phyloP scores from a whole-genome alignment of 495 filamentous ascomycete species.

The Xylaria castorea region DNA sequence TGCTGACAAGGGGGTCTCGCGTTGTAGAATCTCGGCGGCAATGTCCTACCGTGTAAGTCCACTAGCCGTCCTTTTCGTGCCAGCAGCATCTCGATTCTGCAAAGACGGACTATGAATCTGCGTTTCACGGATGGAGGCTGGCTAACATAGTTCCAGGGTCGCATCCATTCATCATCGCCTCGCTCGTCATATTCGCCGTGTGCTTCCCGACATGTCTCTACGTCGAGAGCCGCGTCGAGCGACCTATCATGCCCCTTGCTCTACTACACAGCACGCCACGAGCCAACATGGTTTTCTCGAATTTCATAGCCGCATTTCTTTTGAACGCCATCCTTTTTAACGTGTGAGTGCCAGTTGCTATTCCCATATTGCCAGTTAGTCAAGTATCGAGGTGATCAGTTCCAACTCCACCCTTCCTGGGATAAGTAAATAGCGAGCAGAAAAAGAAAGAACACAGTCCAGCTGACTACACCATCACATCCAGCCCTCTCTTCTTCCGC shows the following conservation, averaged over 20 bases:
- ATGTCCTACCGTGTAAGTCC: constrained; percentile 65
- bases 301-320: constrained; percentile 68
- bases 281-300: constrained; percentile 71
- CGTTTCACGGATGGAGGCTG: background rate
- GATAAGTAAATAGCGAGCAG: background rate
- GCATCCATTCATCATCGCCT: constrained; percentile 71
- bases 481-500: constrained; percentile 76
- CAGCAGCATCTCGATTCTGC: background rate
- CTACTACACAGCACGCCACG: constrained; percentile 66
- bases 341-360: constrained; percentile 45
- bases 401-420: background rate
- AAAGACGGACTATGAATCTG: background rate
- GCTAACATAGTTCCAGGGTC: constrained; percentile 50
- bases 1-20: background rate
- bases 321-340: constrained; percentile 78
- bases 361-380: background rate
- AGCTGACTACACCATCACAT: constrained; percentile 22
- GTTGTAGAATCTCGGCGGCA: constrained; percentile 74
- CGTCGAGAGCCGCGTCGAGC: constrained; percentile 64
- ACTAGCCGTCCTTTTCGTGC: background rate
- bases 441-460: background rate
- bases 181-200: constrained; percentile 63
- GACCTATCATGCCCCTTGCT: constrained; percentile 75
- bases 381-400: background rate
- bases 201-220: constrained; percentile 65